Evolutionary conservation across 2,329 filamentous ascomycete species (phyloP).

Genomic region (Cladosporium sp.): DNA sequence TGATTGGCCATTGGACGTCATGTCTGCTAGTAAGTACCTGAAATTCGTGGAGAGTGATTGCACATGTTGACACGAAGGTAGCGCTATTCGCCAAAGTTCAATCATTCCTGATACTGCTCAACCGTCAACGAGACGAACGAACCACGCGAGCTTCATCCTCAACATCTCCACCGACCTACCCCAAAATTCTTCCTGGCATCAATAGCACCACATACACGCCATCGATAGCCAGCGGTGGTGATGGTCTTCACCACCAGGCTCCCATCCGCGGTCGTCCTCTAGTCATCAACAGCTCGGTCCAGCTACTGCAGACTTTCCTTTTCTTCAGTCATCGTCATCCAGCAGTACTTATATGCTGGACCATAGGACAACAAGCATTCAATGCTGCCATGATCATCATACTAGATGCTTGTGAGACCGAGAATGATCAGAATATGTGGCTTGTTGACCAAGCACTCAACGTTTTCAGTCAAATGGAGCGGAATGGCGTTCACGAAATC

Average conservation of each 20-base stretch:
- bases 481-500: conserved; percentile 42
- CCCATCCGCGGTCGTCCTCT: conserved; percentile 36
- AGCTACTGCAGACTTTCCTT: conserved; percentile 42
- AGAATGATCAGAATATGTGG: conserved; percentile 33
- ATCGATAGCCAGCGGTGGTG: conserved; percentile 1
- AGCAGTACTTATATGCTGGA: conserved; percentile 46
- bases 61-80: conserved; percentile 17
- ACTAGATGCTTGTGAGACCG: conserved; percentile 43
- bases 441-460: conserved; percentile 39
- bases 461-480: conserved; percentile 41
- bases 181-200: background rate
- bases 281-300: conserved; percentile 40
- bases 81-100: conserved; percentile 46
- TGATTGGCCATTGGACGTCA: conserved; percentile 45
- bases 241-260: conserved; percentile 23
- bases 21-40: conserved; percentile 39
- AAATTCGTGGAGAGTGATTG: no score
- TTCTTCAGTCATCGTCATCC: conserved; percentile 44
- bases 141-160: conserved; percentile 20
- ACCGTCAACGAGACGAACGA: conserved; percentile 41
- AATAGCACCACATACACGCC: conserved; percentile 1
- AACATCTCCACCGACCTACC: conserved; percentile 8
- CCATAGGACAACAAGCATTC: conserved; percentile 47
- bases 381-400: conserved; percentile 48
- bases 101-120: conserved; percentile 46